Evolutionary conservation across 164 flowering plant species (phyloP), one percentile per base, ranked within the genome.

Genomic region (Kalanchoe fedtschenkoi): DNA sequence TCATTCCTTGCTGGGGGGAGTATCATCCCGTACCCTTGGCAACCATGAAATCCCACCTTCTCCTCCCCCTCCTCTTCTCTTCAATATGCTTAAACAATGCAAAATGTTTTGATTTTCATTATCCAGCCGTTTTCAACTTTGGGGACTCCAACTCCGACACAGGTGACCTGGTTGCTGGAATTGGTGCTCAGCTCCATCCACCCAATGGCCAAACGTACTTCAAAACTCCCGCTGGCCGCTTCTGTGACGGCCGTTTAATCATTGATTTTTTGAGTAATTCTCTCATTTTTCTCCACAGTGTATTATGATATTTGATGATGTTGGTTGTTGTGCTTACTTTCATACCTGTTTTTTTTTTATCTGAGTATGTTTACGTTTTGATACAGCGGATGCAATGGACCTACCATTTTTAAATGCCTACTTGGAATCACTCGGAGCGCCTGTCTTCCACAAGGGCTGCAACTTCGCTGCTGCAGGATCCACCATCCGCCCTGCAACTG

Each of bases 391-490:
- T 74, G 91, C 81, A 34, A 83, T 88, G 83, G 85, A 87, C 57
- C 58, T 85, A 33, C 96, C 96, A 34, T 83, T 84, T 66, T 70
- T 95, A 59, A 87, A 88, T 70, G 74, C 97, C 0, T 95, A 95
- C 68, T 65, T 95, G 84, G 99, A 95, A 29, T 79, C 99, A 9
- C 24, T 90, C 22, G 91, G 86, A 9, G 41, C 74, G 10, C 97
- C 97, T 10, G 77, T 24, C 66, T 95, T 88, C 72, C 69, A 51
- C 58, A 80, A 69, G 65, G 99, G 99, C 7, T 78, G 97, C 74
- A 88, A 95, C 47, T 95, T 88, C 78, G 99, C 99, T 26, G 86
- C 83, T 21, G 96, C 97, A 34, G 97, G 87, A 0, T 83, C 96
- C 3, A 88, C 89, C 17, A 73, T 87, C 32, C 91, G 73, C 60